These are phyloP conservation scores for Kuraishia piskuri DNA, from an alignment of 805 yeast genomes.

Conservation along the genomic window DNA sequence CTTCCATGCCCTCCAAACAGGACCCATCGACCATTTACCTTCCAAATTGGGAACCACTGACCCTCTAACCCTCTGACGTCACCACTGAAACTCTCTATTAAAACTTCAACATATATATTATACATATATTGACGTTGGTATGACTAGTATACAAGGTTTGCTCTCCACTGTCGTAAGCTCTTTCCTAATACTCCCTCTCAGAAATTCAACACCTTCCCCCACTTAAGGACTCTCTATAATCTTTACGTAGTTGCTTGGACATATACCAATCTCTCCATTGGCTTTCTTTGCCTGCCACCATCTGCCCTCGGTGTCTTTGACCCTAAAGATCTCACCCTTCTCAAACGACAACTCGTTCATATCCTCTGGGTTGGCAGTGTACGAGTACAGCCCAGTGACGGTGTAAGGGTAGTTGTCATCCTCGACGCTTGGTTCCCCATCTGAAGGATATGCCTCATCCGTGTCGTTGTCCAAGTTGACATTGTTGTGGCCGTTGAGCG, in stretches of 20 bases:
- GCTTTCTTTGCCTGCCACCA: constrained; percentile 97
- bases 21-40: too few species aligned
- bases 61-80: too few species aligned
- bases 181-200: too few species aligned
- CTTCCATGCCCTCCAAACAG: too few species aligned
- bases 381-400: constrained; percentile 81
- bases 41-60: too few species aligned
- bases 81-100: too few species aligned
- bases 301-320: constrained; percentile 87
- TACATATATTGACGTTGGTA: background rate
- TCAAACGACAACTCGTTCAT: constrained; percentile 85
- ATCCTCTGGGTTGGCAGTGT: constrained; percentile 87
- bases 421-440: constrained; percentile 3
- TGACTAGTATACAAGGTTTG: background rate
- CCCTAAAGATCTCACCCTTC: constrained; percentile 87
- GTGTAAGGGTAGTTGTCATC: constrained; percentile 61
- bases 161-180: background rate
- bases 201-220: too few species aligned
- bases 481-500: constrained; percentile 7
- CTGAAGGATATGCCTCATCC: constrained; percentile 8
- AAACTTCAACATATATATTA: too few species aligned
- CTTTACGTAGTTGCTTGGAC: constrained; percentile 91
- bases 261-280: constrained; percentile 90
- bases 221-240: constrained; percentile 33
- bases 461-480: constrained; percentile 5